Evolutionary conservation across 2,329 filamentous ascomycete species (phyloP), one percentile per base, ranked within the genome.

Genomic region (Aspergillus jensenii): DNA sequence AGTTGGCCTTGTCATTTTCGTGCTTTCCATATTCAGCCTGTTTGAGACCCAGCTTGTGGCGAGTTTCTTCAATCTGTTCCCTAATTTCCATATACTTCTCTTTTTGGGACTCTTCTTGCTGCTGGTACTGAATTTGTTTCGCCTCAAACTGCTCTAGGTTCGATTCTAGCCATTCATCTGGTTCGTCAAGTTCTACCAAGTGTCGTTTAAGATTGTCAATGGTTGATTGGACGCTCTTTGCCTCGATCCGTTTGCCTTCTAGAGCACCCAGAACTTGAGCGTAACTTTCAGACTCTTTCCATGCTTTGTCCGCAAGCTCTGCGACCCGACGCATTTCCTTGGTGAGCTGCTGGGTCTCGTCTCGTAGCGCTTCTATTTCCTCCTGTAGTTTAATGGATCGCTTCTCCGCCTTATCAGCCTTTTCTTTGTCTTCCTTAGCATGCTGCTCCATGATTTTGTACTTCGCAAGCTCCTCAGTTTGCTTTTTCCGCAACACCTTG

Each of bases 1-100:
- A 91, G 67, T 89, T 90, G 61, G 90, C 88, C 76, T 93, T 92
- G 70, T 96, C 89, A 2, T 93, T 93, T 73, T 95, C 86, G 65
- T 89, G 87, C 64, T 88, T 90, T 44, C 93, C 93, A 71, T 74
- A 72, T 60, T 81, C 75, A 25, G 74, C 79, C 56, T 77, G 75
- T 51, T 76, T 75, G 21, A 70, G 52, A 25, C 75, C 76, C 40
- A 78, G 52, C 46, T 72, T 69, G 47, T 69, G 71, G 3, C 83
- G 81, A 48, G 71, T 74, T 3, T 74, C 67, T 56, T 83, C 76
- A 2, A 87, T 78, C 27, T 78, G 75, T 25, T 78, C 69, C 56
- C 77, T 78, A n/a, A 96, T 79, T 23, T 88, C 82, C 57, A 81
- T 78, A 65, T 93, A 93, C 51, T 85, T 84, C 15, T 81, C 72